Percentiles rank a stretch among this genome's conserved stretches.
phyloP scores from a whole-genome alignment of 140 eudicot genomes.

The Bidens hawaiensis region DNA sequence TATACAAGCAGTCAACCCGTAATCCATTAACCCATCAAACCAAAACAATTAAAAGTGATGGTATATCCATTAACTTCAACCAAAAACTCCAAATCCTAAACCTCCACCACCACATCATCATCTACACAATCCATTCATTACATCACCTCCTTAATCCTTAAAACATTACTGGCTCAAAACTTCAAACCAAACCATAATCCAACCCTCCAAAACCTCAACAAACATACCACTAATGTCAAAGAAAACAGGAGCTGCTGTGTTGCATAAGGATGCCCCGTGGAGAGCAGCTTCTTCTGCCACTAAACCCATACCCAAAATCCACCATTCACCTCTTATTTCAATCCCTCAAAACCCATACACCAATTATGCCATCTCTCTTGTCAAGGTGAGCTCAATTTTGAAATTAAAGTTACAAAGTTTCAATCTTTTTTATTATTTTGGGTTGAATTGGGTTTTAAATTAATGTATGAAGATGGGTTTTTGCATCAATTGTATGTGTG shows the following conservation, averaged over 20 bases:
- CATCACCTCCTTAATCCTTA: not conserved
- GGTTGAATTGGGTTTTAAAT: not conserved
- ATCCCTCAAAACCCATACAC: conserved; percentile 60
- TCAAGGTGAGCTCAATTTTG: conserved; percentile 73
- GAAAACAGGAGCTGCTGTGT: conserved; percentile 46
- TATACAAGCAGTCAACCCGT: too few species aligned
- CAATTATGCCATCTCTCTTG: conserved; percentile 59
- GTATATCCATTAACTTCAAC: conserved; percentile 11
- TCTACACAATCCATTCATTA: conserved; percentile 7
- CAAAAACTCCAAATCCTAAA: not conserved
- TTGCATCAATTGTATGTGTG: too few species aligned
- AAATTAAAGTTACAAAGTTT: not conserved
- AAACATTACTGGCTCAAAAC: conserved; percentile 14
- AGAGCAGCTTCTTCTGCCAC: conserved; percentile 45
- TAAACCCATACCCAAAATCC: conserved; percentile 81
- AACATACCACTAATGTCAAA: conserved; percentile 46
- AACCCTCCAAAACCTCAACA: too few species aligned
- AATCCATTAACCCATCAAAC: too few species aligned
- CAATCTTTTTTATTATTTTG: not conserved
- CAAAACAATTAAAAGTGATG: too few species aligned
- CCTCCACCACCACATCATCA: not conserved
- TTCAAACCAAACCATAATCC: too few species aligned
- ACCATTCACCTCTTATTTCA: conserved; percentile 70
- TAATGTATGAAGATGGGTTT: not conserved
- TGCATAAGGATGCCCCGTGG: conserved; percentile 91